phyloP scores from a whole-genome alignment of 169 alveolate species.

The Plasmodium blacklocki region DNA sequence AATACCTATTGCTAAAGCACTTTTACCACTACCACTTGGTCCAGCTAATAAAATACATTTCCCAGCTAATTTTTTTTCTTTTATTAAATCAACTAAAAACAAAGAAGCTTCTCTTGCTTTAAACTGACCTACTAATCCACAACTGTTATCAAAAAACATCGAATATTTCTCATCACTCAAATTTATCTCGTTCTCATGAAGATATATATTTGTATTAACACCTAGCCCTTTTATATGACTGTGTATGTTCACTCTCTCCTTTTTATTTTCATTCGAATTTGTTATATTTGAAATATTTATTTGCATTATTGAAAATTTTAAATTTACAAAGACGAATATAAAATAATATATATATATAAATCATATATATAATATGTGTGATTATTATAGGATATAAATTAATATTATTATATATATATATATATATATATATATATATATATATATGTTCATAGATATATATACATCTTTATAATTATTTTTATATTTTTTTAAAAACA shows the following conservation, averaged over 20 bases:
- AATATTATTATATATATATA: too few relatives aligned
- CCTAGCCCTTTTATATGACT: conserved; percentile 99
- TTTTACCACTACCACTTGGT: conserved; percentile 99
- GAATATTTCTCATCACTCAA: conserved; percentile 76
- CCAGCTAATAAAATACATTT: conserved; percentile 91
- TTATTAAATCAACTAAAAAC: conserved; percentile 97
- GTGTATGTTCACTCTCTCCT: conserved; percentile 96
- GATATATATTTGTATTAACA: conserved; percentile 89
- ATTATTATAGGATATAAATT: too few relatives aligned
- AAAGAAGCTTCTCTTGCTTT: conserved; percentile 99
- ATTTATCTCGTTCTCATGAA: conserved; percentile 65
- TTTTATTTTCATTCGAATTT: conserved; percentile 42
- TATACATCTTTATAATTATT: too few relatives aligned
- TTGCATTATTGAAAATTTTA: conserved; percentile 11
- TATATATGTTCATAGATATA: too few relatives aligned
- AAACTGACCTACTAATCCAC: conserved; percentile 99
- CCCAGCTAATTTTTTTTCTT: conserved; percentile 98
- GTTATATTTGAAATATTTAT: conserved; percentile 33
- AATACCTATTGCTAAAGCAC: conserved; percentile 99
- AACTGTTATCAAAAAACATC: conserved; percentile 80
- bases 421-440: too few relatives aligned
- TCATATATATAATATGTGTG: not conserved
- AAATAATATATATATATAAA: not conserved
- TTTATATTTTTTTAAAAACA: too few relatives aligned
- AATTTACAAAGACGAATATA: not conserved